These are phyloP conservation scores for Casuarina glauca DNA, from an alignment of 306 rosid genomes.

Conservation along the genomic window DNA sequence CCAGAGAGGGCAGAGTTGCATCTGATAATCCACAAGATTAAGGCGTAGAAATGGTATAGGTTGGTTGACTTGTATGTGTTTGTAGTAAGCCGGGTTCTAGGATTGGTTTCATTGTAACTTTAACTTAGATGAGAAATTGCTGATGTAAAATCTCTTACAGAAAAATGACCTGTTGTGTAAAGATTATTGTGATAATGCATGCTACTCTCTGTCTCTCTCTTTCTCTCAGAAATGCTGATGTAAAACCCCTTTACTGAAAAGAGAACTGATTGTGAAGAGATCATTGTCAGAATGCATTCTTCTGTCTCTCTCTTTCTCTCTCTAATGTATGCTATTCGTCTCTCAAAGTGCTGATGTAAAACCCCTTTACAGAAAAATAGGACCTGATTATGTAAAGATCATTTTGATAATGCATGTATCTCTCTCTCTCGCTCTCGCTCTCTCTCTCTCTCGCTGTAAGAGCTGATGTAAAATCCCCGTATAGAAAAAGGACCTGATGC, in stretches of 20 bases:
- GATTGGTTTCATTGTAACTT: constrained; percentile 19
- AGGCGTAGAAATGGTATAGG: constrained; percentile 17
- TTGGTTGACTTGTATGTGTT: constrained; percentile 11
- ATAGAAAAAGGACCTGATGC: too few relatives aligned
- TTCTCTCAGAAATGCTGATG: background rate
- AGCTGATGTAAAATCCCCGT: too few relatives aligned
- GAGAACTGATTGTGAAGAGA: too few relatives aligned
- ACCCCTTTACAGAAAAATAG: too few relatives aligned
- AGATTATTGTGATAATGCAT: constrained; percentile 20
- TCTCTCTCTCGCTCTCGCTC: background rate
- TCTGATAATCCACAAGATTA: constrained; percentile 23
- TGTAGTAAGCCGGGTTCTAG: constrained; percentile 32
- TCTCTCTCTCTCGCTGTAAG: too few relatives aligned
- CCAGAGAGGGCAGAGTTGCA: constrained; percentile 22
- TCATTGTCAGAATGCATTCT: too few relatives aligned
- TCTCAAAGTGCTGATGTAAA: too few relatives aligned
- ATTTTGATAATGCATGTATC: background rate
- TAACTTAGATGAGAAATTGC: constrained; percentile 16
- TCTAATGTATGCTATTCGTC: too few relatives aligned
- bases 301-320: too few relatives aligned
- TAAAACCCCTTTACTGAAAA: too few relatives aligned
- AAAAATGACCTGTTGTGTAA: constrained; percentile 27
- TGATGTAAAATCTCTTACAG: constrained; percentile 19
- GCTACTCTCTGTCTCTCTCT: constrained; percentile 12
- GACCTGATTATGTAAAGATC: too few relatives aligned